Evolutionary conservation across 1,284 basidiomycete species (phyloP).

Genomic region (Pseudozyma flocculosa): DNA sequence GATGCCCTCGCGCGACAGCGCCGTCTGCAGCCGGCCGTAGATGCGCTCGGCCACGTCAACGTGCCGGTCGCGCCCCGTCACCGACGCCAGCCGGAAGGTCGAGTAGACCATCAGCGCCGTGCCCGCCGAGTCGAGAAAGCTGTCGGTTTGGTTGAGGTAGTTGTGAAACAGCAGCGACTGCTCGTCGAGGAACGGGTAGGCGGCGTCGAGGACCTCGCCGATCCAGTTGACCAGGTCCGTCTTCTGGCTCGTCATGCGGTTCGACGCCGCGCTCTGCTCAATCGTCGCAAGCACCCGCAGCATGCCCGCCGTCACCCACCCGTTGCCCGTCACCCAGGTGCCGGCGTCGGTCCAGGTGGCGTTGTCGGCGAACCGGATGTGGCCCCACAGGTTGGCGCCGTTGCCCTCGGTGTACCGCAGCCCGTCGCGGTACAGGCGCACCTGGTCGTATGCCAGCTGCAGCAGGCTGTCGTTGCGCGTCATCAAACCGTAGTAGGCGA

Average conservation of each 20-base stretch:
- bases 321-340: conserved; percentile 75
- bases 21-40: conserved; percentile 35
- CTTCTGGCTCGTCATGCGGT: conserved; percentile 64
- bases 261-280: conserved; percentile 65
- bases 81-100: conserved; percentile 46
- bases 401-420: conserved; percentile 65
- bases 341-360: conserved; percentile 47
- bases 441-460: conserved; percentile 73
- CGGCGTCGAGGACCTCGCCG: conserved; percentile 70
- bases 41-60: conserved; percentile 34
- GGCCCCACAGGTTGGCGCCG: conserved; percentile 51
- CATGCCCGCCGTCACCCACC: conserved; percentile 82
- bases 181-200: conserved; percentile 65
- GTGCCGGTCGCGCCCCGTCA: conserved; percentile 27
- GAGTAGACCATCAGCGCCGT: conserved; percentile 49
- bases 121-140: conserved; percentile 45
- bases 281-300: conserved; percentile 77
- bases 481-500: conserved; percentile 81
- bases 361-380: conserved; percentile 39
- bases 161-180: conserved; percentile 47
- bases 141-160: conserved; percentile 39
- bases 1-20: conserved; percentile 31
- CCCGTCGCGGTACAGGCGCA: conserved; percentile 70
- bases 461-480: conserved; percentile 71
- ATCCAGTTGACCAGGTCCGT: conserved; percentile 70